Evolutionary conservation across 2,329 filamentous ascomycete species (phyloP).

Genomic region (Furcasterigmium sp.): DNA sequence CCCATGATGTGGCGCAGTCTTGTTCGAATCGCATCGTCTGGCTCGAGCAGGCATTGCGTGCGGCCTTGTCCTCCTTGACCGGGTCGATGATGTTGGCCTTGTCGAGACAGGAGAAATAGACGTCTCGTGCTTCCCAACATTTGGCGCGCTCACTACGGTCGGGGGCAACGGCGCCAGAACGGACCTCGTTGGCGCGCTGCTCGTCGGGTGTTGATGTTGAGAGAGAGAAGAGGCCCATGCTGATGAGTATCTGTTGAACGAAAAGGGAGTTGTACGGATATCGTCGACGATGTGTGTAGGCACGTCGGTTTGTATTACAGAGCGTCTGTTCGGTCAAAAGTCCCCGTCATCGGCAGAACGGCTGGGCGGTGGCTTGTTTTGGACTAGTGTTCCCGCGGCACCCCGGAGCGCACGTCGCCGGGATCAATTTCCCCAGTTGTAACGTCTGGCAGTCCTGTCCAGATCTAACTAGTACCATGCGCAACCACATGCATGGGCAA

Average conservation of each 20-base stretch:
- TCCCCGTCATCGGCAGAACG: constrained; percentile 7
- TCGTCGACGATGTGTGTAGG: not conserved
- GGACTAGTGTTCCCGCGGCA: too few species aligned
- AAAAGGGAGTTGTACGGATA: not conserved
- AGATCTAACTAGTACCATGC: too few species aligned
- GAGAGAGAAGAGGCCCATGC: constrained; percentile 45
- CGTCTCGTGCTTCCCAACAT: constrained; percentile 89
- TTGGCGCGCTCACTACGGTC: constrained; percentile 72
- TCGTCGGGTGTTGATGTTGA: constrained; percentile 28
- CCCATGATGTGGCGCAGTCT: constrained; percentile 88
- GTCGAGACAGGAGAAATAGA: constrained; percentile 85
- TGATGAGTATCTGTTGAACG: constrained; percentile 1
- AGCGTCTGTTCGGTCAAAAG: constrained; percentile 1
- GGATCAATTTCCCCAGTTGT: too few species aligned
- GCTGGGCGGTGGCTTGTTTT: not conserved
- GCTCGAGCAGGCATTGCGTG: constrained; percentile 30
- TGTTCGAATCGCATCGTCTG: constrained; percentile 62
- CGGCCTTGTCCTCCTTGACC: constrained; percentile 34
- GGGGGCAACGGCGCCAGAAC: constrained; percentile 65
- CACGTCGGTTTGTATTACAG: too few species aligned
- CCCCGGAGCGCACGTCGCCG: too few species aligned
- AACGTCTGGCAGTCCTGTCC: too few species aligned
- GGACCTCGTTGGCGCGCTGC: constrained; percentile 49
- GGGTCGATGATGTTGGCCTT: constrained; percentile 73
- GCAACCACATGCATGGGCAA: too few species aligned